Conservation (phyloP, 305 asterid genomes). For the Fraxinus platypoda region DNA sequence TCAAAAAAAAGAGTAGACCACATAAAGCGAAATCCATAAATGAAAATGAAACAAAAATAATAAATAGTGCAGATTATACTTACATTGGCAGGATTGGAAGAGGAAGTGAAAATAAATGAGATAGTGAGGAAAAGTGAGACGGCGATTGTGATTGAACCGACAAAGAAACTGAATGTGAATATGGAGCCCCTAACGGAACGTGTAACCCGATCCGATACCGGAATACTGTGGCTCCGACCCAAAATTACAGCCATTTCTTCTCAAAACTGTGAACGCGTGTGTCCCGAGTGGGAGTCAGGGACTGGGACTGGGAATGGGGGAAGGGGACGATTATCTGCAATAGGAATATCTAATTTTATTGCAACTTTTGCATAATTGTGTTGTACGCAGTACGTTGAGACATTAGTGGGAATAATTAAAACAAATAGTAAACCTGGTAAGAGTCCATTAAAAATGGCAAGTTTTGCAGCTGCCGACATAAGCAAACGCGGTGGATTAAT, state of each 20-base stretch:
- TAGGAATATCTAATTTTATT: not conserved
- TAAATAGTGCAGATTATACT: constrained; percentile 19
- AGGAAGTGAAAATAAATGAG: constrained; percentile 40
- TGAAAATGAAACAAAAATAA: not conserved
- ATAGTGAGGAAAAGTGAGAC: constrained; percentile 38
- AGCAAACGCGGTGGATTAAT: not conserved
- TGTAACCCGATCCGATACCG: constrained; percentile 15
- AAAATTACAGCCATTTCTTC: not conserved
- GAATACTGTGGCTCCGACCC: not conserved
- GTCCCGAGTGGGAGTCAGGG: not conserved
- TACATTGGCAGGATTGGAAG: constrained; percentile 50
- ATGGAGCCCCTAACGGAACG: not conserved
- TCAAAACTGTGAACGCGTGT: not conserved
- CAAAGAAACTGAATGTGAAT: constrained; percentile 23
- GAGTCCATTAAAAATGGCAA: not conserved
- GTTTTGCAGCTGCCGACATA: not conserved
- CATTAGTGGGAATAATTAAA: not conserved
- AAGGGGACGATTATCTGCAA: not conserved
- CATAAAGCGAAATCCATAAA: not conserved
- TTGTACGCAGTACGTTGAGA: not conserved
- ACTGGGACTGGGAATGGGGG: not conserved
- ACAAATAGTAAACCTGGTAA: not conserved
- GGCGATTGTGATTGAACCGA: constrained; percentile 31
- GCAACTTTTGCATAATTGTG: not conserved
- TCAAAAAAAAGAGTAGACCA: not conserved